These are phyloP conservation scores for Soucietia sequanensis DNA, from an alignment of 805 yeast genomes.

Conservation along the genomic window DNA sequence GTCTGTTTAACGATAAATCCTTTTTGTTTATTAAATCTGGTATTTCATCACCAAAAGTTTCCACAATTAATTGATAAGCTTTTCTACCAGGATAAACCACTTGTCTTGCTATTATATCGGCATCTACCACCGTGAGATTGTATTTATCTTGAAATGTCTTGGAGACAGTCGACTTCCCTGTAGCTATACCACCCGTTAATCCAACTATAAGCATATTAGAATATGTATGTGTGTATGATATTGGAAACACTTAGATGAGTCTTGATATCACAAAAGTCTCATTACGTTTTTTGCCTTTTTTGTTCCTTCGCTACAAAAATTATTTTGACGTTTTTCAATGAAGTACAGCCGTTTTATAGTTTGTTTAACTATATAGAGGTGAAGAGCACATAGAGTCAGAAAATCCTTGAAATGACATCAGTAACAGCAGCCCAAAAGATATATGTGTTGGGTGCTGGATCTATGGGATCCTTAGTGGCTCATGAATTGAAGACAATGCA, in stretches of 20 bases:
- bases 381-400: too few species aligned
- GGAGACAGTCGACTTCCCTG: conserved; percentile 95
- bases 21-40: conserved; percentile 45
- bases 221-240: too few species aligned
- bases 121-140: conserved; percentile 70
- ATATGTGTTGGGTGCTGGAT: conserved; percentile 52
- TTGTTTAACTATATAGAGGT: too few species aligned
- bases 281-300: too few species aligned
- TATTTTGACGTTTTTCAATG: too few species aligned
- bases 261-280: too few species aligned
- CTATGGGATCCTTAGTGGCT: conserved; percentile 52
- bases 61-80: conserved; percentile 67
- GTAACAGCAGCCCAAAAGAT: conserved; percentile 17
- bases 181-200: conserved; percentile 95
- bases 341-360: too few species aligned
- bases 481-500: conserved; percentile 34
- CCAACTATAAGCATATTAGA: conserved; percentile 87
- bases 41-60: conserved; percentile 54
- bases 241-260: too few species aligned
- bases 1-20: conserved; percentile 60
- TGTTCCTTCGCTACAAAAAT: too few species aligned
- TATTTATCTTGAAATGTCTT: conserved; percentile 49
- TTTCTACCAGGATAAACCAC: conserved; percentile 78
- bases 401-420: not conserved
- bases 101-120: conserved; percentile 84